A percentile compares a stretch with the other conserved stretches of the same genome.
Conservation (phyloP, 2,329 filamentous ascomycete genomes). For the Cytospora mali region DNA sequence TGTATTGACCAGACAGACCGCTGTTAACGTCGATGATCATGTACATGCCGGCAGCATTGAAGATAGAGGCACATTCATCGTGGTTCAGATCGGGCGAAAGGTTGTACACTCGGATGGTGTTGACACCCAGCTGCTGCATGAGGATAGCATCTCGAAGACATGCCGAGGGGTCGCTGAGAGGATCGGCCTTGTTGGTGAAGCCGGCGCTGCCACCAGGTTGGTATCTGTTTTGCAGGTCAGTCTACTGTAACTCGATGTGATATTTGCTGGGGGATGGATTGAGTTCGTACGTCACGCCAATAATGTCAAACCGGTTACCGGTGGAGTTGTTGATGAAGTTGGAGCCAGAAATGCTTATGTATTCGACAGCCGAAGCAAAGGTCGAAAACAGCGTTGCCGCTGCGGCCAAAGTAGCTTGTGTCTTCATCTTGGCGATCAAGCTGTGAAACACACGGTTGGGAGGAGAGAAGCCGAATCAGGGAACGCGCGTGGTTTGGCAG, state of each 20-base stretch:
- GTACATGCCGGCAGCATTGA: constrained; percentile 54
- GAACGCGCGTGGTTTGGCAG: constrained; percentile 8
- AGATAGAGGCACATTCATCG: constrained; percentile 62
- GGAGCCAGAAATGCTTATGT: constrained; percentile 22
- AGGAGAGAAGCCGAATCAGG: constrained; percentile 16
- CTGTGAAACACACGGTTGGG: constrained; percentile 1
- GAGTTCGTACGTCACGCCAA: constrained; percentile 52
- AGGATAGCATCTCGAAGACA: constrained; percentile 60
- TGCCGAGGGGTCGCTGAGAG: constrained; percentile 34
- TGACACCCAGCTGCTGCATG: constrained; percentile 61
- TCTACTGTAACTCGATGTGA: background rate
- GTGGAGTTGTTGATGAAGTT: constrained; percentile 58
- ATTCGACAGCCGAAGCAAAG: constrained; percentile 25
- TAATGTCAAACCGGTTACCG: constrained; percentile 60
- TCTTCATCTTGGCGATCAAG: constrained; percentile 25
- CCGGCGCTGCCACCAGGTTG: constrained; percentile 63
- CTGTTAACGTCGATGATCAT: constrained; percentile 62
- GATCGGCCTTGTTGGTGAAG: constrained; percentile 50
- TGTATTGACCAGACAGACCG: constrained; percentile 55
- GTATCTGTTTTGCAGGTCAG: constrained; percentile 42
- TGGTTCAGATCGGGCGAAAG: constrained; percentile 62
- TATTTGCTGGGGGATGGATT: background rate
- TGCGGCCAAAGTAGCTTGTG: constrained; percentile 23
- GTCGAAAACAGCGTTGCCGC: constrained; percentile 27
- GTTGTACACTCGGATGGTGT: constrained; percentile 67